phyloP scores from a whole-genome alignment of 192 early-diverging fungal genomes.

The Entrophospora sp. region DNA sequence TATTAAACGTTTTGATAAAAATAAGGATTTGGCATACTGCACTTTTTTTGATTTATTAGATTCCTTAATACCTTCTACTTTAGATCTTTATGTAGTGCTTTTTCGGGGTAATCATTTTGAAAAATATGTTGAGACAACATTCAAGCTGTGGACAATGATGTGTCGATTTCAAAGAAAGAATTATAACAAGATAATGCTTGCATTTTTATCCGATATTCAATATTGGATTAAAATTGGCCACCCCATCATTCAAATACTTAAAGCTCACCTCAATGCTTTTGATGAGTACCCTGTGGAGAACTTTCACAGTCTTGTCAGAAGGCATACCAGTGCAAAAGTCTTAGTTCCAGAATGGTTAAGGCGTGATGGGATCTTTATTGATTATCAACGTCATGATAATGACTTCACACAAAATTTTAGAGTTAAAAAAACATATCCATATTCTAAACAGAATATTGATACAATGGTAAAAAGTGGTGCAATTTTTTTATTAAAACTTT shows the following conservation, averaged over 20 bases:
- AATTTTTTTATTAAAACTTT: background rate
- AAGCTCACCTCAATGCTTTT: background rate
- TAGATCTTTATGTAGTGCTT: background rate
- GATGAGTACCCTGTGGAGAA: background rate
- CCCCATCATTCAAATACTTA: background rate
- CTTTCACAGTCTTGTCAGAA: background rate
- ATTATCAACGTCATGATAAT: background rate
- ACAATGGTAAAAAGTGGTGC: too few species aligned
- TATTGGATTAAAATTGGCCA: background rate
- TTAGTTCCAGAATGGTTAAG: constrained; percentile 1
- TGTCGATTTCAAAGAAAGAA: background rate
- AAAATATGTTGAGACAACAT: background rate
- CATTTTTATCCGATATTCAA: background rate
- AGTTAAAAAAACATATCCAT: too few species aligned
- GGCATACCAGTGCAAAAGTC: too few species aligned
- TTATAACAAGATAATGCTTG: background rate
- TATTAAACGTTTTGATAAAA: background rate
- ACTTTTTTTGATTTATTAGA: background rate
- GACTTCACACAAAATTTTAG: background rate
- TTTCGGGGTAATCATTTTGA: background rate
- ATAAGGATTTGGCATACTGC: background rate
- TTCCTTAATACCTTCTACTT: background rate
- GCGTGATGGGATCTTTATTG: background rate
- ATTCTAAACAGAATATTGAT: too few species aligned
- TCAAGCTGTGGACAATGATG: background rate